phyloP scores from a whole-genome alignment of 306 rosid species.

The Quercus variabilis region DNA sequence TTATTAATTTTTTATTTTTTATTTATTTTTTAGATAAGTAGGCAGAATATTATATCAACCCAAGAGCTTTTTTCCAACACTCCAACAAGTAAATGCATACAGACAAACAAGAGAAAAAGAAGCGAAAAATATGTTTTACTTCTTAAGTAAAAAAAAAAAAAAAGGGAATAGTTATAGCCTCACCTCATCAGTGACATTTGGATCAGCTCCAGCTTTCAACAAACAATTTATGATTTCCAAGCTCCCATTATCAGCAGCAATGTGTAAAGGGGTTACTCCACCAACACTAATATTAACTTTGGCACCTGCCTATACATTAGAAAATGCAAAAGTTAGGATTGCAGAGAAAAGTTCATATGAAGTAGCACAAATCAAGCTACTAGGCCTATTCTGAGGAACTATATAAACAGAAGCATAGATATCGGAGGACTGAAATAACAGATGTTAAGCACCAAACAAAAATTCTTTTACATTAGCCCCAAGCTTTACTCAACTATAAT shows the following conservation, averaged over 20 bases:
- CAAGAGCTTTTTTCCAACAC: too few relatives aligned
- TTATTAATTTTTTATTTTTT: too few relatives aligned
- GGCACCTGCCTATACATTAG: conserved; percentile 70
- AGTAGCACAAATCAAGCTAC: background rate
- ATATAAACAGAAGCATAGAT: background rate
- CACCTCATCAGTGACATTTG: conserved; percentile 80
- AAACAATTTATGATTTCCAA: conserved; percentile 58
- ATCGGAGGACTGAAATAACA: background rate
- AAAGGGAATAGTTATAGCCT: conserved; percentile 3
- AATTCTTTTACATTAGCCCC: background rate
- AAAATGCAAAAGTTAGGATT: conserved; percentile 20
- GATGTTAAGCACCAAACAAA: background rate
- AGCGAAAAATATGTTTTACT: too few relatives aligned
- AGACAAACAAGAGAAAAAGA: too few relatives aligned
- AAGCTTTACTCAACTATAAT: background rate
- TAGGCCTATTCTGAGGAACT: background rate
- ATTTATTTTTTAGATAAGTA: too few relatives aligned
- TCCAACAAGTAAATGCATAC: too few relatives aligned
- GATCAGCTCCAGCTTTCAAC: conserved; percentile 86
- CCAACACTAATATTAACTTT: conserved; percentile 80
- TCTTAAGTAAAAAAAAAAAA: background rate
- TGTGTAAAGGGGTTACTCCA: conserved; percentile 93
- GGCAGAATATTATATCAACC: too few relatives aligned
- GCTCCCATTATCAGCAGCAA: conserved; percentile 79
- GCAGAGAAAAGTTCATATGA: background rate